Evolutionary conservation across 495 filamentous ascomycete genomes (phyloP).

Genomic region (Hypoxylon rickii): DNA sequence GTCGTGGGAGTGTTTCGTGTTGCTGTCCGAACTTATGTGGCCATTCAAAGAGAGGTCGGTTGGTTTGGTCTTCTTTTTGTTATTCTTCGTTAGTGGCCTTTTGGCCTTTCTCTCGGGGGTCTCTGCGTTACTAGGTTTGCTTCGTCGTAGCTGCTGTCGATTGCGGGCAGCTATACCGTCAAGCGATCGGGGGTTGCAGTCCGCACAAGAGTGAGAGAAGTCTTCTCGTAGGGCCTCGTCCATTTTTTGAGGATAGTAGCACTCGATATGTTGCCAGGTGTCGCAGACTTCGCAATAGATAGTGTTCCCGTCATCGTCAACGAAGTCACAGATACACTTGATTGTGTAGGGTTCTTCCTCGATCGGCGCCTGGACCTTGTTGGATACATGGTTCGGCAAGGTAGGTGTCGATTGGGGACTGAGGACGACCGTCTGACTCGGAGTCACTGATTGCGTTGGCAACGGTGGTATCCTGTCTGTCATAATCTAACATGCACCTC

Average conservation of each 20-base stretch:
- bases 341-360: constrained; percentile 95
- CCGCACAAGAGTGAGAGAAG: constrained; percentile 78
- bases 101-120: constrained; percentile 65
- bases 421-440: constrained; percentile 55
- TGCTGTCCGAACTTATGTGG: constrained; percentile 39
- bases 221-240: constrained; percentile 71
- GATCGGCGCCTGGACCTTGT: constrained; percentile 53
- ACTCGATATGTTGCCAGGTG: constrained; percentile 97
- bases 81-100: constrained; percentile 68
- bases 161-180: constrained; percentile 74
- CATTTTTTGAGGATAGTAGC: constrained; percentile 78
- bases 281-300: constrained; percentile 95
- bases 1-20: constrained; percentile 46
- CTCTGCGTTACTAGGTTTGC: constrained; percentile 60
- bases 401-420: constrained; percentile 54
- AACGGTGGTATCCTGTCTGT: constrained; percentile 80
- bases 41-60: constrained; percentile 58
- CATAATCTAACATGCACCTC: constrained; percentile 80
- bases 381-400: constrained; percentile 59
- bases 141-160: constrained; percentile 52
- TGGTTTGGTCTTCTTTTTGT: constrained; percentile 72
- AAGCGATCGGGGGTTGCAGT: constrained; percentile 76
- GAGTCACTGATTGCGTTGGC: constrained; percentile 58
- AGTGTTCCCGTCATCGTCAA: constrained; percentile 95
- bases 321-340: constrained; percentile 92